A percentile compares a stretch with the other conserved stretches of the same genome.
Evolutionary conservation across 352 stramenopile genomes (phyloP).

Genomic region (Globisporangium apiculatum): DNA sequence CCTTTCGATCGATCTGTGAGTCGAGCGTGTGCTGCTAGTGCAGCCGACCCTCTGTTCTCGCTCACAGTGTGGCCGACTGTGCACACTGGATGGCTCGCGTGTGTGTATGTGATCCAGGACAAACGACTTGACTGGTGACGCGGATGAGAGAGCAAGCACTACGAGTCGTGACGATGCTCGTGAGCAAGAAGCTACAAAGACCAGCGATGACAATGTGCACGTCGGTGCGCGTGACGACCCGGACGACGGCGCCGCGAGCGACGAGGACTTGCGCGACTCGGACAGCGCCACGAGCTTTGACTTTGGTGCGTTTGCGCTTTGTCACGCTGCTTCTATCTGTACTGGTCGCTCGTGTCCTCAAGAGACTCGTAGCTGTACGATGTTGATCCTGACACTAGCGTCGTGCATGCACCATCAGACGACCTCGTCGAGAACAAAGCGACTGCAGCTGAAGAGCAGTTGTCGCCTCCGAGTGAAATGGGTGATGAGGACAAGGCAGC

Average conservation of each 20-base stretch:
- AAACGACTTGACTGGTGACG: neutral
- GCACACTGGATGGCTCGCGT: too few species aligned
- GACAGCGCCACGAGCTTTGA: constrained; percentile 29
- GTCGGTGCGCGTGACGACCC: neutral
- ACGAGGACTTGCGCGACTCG: neutral
- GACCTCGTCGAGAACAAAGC: constrained; percentile 28
- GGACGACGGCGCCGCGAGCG: neutral
- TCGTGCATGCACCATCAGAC: constrained; percentile 9
- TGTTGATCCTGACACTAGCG: too few species aligned
- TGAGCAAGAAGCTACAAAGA: neutral
- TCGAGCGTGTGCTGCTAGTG: neutral
- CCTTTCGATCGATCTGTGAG: constrained; percentile 65
- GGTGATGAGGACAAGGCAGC: too few species aligned
- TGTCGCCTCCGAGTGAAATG: neutral
- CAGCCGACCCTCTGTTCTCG: neutral
- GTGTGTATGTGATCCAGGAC: neutral
- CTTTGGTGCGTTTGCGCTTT: constrained; percentile 28
- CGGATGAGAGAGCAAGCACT: neutral
- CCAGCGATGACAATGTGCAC: neutral
- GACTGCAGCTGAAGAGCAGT: neutral
- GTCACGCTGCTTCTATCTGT: too few species aligned
- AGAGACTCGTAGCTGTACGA: too few species aligned
- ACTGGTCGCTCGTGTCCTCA: too few species aligned
- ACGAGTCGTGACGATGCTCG: neutral
- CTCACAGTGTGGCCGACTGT: neutral